Conservation (phyloP, 768 basidiomycete species). For the Hygrophoropsis aurantiaca region DNA sequence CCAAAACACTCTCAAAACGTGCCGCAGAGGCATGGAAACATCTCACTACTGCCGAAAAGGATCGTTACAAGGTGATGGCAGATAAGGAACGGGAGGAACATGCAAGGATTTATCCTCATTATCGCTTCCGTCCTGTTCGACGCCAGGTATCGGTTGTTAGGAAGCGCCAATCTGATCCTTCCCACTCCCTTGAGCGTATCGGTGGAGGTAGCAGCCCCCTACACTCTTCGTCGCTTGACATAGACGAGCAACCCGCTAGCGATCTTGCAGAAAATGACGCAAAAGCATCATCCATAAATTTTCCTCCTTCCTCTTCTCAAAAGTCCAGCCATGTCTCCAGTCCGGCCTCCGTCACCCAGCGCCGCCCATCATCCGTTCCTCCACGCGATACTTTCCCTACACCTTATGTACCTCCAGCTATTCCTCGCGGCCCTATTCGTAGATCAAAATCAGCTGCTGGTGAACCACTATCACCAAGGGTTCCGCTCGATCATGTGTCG, state of each 20-base stretch:
- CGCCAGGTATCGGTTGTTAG: slow-evolving; percentile 24
- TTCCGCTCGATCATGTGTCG: slow-evolving; percentile 8
- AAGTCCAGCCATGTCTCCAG: no score
- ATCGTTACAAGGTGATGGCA: slow-evolving; percentile 53
- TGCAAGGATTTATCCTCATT: slow-evolving; percentile 55
- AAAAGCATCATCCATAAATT: no score
- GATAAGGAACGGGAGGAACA: slow-evolving; percentile 58
- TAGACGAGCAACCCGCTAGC: not conserved
- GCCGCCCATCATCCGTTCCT: slow-evolving; percentile 10
- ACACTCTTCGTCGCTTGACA: slow-evolving; percentile 14
- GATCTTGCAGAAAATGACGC: not conserved
- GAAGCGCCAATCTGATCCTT: slow-evolving; percentile 15
- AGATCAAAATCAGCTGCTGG: slow-evolving; percentile 4
- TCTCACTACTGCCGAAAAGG: slow-evolving; percentile 46
- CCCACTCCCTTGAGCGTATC: slow-evolving; percentile 23
- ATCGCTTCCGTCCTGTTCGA: slow-evolving; percentile 61
- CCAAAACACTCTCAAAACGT: slow-evolving; percentile 70
- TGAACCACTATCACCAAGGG: not conserved
- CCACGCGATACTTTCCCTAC: not conserved
- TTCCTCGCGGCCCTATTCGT: not conserved
- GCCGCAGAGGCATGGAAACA: slow-evolving; percentile 76
- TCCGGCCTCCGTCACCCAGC: not conserved
- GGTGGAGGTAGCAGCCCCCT: slow-evolving; percentile 35
- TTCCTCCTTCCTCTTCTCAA: no score
- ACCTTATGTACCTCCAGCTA: slow-evolving; percentile 1